Conservation (phyloP, 192 early-diverging fungal species). For the Gonapodya sp. region DNA sequence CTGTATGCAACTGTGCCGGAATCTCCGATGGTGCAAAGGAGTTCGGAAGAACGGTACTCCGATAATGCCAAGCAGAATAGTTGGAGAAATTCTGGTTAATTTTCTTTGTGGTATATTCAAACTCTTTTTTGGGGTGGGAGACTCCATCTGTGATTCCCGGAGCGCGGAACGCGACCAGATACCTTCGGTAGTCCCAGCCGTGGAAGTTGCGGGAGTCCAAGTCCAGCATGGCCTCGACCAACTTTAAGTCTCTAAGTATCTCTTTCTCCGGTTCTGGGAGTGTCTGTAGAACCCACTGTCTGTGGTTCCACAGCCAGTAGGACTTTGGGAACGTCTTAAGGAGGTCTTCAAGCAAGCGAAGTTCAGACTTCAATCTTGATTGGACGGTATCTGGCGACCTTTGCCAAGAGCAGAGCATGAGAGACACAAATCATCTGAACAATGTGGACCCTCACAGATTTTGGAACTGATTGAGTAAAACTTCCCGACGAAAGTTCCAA, state of each 20-base stretch:
- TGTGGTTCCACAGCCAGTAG: constrained; percentile 97
- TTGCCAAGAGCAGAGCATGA: neutral
- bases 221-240: constrained; percentile 70
- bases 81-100: constrained; percentile 91
- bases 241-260: constrained; percentile 46
- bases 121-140: constrained; percentile 46
- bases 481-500: constrained; percentile 84
- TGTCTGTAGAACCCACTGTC: constrained; percentile 74
- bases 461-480: constrained; percentile 38
- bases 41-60: constrained; percentile 66
- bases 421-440: neutral
- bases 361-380: constrained; percentile 46
- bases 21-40: neutral
- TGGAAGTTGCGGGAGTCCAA: constrained; percentile 94
- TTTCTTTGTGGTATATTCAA: constrained; percentile 81
- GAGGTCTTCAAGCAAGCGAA: constrained; percentile 63
- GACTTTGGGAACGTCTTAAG: constrained; percentile 80
- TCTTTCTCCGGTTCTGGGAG: constrained; percentile 72
- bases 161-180: constrained; percentile 51
- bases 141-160: constrained; percentile 18
- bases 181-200: constrained; percentile 95
- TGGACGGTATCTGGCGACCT: constrained; percentile 29
- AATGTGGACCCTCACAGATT: constrained; percentile 11
- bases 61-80: constrained; percentile 97
- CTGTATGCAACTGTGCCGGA: neutral